These are phyloP conservation scores for Backusella parvicylindrica DNA, from an alignment of 192 early-diverging fungal genomes.

Conservation along the genomic window DNA sequence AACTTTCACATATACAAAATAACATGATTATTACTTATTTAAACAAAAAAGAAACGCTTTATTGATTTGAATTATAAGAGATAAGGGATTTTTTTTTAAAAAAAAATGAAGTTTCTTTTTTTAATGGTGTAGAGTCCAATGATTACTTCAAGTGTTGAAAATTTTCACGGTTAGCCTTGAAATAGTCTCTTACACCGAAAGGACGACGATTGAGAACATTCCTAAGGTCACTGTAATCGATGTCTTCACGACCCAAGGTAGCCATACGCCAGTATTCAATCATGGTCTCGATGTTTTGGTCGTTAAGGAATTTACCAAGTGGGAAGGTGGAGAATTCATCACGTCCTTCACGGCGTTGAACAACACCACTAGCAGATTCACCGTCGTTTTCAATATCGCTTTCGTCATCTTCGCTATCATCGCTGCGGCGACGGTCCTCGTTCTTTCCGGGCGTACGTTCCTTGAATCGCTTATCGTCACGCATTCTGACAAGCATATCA, in stretches of 20 bases:
- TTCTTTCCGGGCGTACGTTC: neutral
- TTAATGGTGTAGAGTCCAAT: neutral
- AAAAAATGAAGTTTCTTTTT: neutral
- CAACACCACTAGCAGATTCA: neutral
- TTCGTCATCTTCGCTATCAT: neutral
- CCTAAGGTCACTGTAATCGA: constrained; percentile 6
- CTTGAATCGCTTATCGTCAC: constrained; percentile 16
- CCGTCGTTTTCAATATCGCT: neutral
- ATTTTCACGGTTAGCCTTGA: constrained; percentile 18
- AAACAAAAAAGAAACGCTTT: neutral
- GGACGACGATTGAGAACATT: constrained; percentile 10
- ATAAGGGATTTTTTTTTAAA: neutral
- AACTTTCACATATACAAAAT: neutral
- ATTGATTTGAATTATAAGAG: neutral
- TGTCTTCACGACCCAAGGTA: constrained; percentile 3
- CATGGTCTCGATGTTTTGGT: constrained; percentile 15
- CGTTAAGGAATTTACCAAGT: constrained; percentile 19
- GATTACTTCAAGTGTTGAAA: constrained; percentile 13
- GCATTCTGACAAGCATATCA: constrained; percentile 1
- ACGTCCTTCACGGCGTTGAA: neutral
- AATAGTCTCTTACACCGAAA: constrained; percentile 1
- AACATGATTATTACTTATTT: neutral
- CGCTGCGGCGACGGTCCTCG: neutral
- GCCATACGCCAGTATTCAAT: constrained; percentile 16
- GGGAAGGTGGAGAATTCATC: constrained; percentile 21